Evolutionary conservation across 768 basidiomycete species (phyloP), one percentile per base, ranked within the genome.

Genomic region (Collybiopsis luxurians): DNA sequence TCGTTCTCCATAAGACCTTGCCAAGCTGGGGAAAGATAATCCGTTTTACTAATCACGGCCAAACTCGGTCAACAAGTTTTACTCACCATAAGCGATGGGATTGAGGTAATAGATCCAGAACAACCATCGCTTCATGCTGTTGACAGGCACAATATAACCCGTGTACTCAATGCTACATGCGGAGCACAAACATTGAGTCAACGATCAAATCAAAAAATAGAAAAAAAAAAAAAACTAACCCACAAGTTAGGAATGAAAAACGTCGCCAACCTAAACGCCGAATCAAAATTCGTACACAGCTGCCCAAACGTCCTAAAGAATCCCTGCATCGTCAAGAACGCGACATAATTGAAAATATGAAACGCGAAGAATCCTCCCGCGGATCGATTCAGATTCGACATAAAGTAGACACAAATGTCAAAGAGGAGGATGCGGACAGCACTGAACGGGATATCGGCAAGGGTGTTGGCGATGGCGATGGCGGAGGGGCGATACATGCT

Each of bases 91-190:
- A 1, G 82, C 71, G 50, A 94, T 70, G 0, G 93, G 93, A 64
- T 95, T 87, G 58, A 92, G 66, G 69, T 93, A 93, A 73, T 81
- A 90, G 28, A 92, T 86, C 92, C 92, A 94, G 74, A 90, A 91
- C 9, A 94, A 66, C 88, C 88, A 92, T 42, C 85, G 75, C 66
- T 90, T 88, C 87, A 90, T 89, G 59, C 79, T 74, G 60, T 76
- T 75, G 6, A 82, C 79, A 0, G 86, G 86, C 57, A 90, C 82
- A 51, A 85, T 79, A 65, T 88, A 88, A 3, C 89, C 89, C 19
- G 80, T 75, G 64, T 89, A 93, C 61, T 84, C 74, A 53, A 91
- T 74, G 65, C 75, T 76, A 28, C 9, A 55, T 26, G 31, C 31
- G 13, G 13, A 13, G 13, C 26, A 42, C 2, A 28, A 53, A 13